A percentile compares a stretch with the other conserved stretches of the same genome.
Evolutionary conservation across 2,329 filamentous ascomycete genomes (phyloP).

Genomic region (Beauveria bassiana): DNA sequence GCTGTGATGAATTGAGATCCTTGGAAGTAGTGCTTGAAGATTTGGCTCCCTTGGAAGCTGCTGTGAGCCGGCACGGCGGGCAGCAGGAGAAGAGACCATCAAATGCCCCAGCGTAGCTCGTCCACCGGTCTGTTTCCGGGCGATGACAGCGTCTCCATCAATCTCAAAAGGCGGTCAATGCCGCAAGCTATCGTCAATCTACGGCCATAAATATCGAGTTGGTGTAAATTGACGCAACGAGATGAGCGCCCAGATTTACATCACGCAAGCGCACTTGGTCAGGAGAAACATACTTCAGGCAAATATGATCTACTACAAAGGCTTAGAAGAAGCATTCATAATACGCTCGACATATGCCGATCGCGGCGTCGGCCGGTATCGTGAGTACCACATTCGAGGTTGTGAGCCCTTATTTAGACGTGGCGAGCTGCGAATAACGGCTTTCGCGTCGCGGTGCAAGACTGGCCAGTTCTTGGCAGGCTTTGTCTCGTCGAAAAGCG

Average conservation of each 20-base stretch:
- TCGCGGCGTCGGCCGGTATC: not conserved
- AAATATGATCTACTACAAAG: not conserved
- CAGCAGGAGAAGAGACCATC: not conserved
- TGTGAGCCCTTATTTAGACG: not conserved
- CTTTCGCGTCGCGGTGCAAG: not conserved
- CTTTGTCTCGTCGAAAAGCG: not conserved
- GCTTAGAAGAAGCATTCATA: not conserved
- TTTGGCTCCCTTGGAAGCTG: not conserved
- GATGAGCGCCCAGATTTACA: not conserved
- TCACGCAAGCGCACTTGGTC: not conserved
- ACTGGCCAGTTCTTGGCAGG: not conserved
- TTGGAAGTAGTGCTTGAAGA: not conserved
- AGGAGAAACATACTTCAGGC: not conserved
- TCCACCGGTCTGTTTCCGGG: not conserved
- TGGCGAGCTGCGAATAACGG: not conserved
- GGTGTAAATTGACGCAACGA: not conserved
- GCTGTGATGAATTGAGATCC: not conserved
- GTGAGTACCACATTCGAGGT: not conserved
- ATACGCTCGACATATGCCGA: conserved; percentile 1
- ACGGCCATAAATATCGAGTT: not conserved
- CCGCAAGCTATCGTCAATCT: not conserved
- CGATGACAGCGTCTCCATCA: not conserved
- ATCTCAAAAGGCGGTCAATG: not conserved
- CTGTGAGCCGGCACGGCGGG: conserved; percentile 2
- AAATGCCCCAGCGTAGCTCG: not conserved